Percentiles rank a stretch among this genome's conserved stretches.
These are phyloP conservation scores for Allium sativum DNA, from an alignment of 106 monocot genomes.

Conservation along the genomic window DNA sequence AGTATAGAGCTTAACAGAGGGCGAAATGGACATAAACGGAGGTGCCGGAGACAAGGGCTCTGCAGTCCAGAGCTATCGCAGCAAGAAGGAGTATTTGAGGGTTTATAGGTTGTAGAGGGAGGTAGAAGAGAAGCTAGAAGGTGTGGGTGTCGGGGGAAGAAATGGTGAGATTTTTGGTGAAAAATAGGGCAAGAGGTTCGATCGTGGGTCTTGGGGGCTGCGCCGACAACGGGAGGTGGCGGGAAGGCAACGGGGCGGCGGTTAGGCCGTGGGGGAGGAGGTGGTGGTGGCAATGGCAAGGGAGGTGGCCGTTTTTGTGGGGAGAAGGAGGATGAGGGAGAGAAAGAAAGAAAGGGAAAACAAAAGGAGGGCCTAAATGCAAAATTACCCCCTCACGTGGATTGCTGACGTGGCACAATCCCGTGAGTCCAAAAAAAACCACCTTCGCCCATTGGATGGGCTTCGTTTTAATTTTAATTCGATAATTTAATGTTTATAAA, in stretches of 20 bases:
- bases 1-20: too few relatives aligned
- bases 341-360: not conserved
- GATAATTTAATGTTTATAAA: too few relatives aligned
- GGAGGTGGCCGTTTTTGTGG: not conserved
- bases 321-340: not conserved
- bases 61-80: too few relatives aligned
- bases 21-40: too few relatives aligned
- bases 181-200: not conserved
- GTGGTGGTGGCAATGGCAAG: not conserved
- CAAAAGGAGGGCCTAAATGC: not conserved
- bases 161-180: not conserved
- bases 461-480: too few relatives aligned
- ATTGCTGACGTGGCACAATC: too few relatives aligned
- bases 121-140: not conserved
- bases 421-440: too few relatives aligned
- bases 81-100: too few relatives aligned
- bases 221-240: not conserved
- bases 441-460: too few relatives aligned
- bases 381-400: too few relatives aligned
- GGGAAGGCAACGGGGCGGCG: not conserved
- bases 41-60: too few relatives aligned
- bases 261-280: not conserved
- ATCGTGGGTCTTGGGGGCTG: not conserved
- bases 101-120: not conserved
- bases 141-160: not conserved